These are phyloP conservation scores for Ceratobasidium sp. DNA, from an alignment of 1,284 basidiomycete genomes.

Conservation along the genomic window DNA sequence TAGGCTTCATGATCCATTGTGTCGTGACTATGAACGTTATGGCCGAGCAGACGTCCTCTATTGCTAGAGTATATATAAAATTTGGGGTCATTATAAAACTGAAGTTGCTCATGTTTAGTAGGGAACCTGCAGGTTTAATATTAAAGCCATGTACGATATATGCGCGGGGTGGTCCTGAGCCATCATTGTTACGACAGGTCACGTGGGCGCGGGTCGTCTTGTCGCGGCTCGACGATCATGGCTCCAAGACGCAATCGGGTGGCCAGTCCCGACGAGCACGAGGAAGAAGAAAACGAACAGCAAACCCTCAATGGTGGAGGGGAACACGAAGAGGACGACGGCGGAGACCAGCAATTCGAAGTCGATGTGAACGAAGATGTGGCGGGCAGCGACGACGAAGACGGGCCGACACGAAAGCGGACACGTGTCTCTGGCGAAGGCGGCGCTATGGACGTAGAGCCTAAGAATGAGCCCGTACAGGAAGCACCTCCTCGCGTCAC, in stretches of 20 bases:
- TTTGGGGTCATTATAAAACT: no score
- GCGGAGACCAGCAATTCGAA: conserved; percentile 6
- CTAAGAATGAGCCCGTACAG: conserved; percentile 26
- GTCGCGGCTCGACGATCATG: conserved; percentile 45
- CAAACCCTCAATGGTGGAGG: not conserved
- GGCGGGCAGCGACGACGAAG: conserved; percentile 26
- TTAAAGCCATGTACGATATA: no score
- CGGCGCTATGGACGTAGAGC: conserved; percentile 28
- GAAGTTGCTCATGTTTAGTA: no score
- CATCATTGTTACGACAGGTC: no score
- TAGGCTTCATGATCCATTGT: no score
- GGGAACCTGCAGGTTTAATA: no score
- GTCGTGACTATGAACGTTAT: no score
- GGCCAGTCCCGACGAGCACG: conserved; percentile 38
- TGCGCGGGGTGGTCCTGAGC: no score
- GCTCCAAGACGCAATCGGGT: conserved; percentile 35
- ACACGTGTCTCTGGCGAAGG: conserved; percentile 33
- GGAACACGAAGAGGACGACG: conserved; percentile 4
- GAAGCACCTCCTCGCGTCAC: conserved; percentile 10
- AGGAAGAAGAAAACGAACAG: conserved; percentile 29
- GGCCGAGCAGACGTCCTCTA: no score
- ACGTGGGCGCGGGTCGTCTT: conserved; percentile 41
- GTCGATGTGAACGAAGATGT: conserved; percentile 9
- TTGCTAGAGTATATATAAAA: no score
- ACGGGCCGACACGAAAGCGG: conserved; percentile 13